These are phyloP conservation scores for Ensete ventricosum DNA, from an alignment of 176 grass and related monocot species.

Conservation along the genomic window DNA sequence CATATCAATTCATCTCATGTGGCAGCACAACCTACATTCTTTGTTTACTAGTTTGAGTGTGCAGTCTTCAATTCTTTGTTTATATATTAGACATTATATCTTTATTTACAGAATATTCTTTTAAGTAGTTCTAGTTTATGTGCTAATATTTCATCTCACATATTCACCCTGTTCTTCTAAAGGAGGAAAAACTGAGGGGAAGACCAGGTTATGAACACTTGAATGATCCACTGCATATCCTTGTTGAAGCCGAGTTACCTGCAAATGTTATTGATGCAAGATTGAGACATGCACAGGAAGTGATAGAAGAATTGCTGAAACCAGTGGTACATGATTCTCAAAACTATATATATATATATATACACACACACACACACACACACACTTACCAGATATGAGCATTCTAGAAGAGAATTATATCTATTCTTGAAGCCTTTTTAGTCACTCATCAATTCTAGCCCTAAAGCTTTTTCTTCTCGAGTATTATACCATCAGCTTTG, in stretches of 20 bases:
- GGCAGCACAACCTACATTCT: not conserved
- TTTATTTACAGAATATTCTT: too few species aligned
- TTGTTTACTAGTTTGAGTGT: too few species aligned
- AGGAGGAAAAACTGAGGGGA: slow-evolving; percentile 79
- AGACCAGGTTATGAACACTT: slow-evolving; percentile 85
- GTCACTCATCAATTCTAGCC: not conserved
- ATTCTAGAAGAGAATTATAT: not conserved
- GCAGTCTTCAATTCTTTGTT: too few species aligned
- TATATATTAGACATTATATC: too few species aligned
- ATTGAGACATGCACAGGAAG: slow-evolving; percentile 69
- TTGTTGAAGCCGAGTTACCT: slow-evolving; percentile 78
- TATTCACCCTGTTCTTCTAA: not conserved
- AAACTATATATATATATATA: too few species aligned
- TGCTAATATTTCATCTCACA: not conserved
- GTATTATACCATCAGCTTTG: not conserved
- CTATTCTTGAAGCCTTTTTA: too few species aligned
- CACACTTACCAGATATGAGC: not conserved
- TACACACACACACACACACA: too few species aligned
- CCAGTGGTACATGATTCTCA: slow-evolving; percentile 38
- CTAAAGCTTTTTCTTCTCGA: too few species aligned
- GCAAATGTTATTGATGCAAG: slow-evolving; percentile 60
- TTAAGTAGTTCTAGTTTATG: not conserved
- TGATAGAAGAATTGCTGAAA: slow-evolving; percentile 70
- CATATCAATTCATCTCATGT: not conserved
- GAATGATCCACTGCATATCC: slow-evolving; percentile 72